Conservation (phyloP, 1,139 yeast genomes). For the Saccharomycopsis hybrid region DNA sequence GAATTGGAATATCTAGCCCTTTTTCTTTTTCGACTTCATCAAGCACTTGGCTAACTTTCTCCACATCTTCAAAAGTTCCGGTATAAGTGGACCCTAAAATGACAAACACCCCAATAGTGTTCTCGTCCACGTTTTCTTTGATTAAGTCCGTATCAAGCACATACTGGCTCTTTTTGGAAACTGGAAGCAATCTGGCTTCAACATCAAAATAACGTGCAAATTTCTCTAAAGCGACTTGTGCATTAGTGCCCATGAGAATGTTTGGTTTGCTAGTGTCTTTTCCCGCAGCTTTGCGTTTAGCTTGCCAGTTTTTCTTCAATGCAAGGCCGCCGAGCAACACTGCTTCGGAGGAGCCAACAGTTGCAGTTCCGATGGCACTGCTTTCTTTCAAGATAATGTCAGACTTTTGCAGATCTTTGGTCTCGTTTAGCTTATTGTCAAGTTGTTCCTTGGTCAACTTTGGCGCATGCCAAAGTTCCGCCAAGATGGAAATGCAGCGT, state of each 20-base stretch:
- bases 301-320: slow-evolving; percentile 85
- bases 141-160: slow-evolving; percentile 56
- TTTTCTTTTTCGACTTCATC: slow-evolving; percentile 64
- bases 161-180: slow-evolving; percentile 52
- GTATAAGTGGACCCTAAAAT: slow-evolving; percentile 90
- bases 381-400: slow-evolving; percentile 27
- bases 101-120: slow-evolving; percentile 87
- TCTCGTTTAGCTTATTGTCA: slow-evolving; percentile 7
- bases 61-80: slow-evolving; percentile 83
- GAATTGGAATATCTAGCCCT: slow-evolving; percentile 70
- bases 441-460: slow-evolving; percentile 26
- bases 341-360: slow-evolving; percentile 93
- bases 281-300: slow-evolving; percentile 51
- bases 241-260: slow-evolving; percentile 90
- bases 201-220: slow-evolving; percentile 93
- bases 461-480: slow-evolving; percentile 79
- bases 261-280: slow-evolving; percentile 64
- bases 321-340: slow-evolving; percentile 91
- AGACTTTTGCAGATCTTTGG: slow-evolving; percentile 12
- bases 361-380: slow-evolving; percentile 75
- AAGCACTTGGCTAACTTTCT: slow-evolving; percentile 48
- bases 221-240: slow-evolving; percentile 91
- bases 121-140: slow-evolving; percentile 68
- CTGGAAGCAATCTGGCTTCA: slow-evolving; percentile 70
- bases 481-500: slow-evolving; percentile 74